Base-by-base conservation (phyloP, 495 filamentous ascomycete genomes). In the Talaromyces ruber region DNA sequence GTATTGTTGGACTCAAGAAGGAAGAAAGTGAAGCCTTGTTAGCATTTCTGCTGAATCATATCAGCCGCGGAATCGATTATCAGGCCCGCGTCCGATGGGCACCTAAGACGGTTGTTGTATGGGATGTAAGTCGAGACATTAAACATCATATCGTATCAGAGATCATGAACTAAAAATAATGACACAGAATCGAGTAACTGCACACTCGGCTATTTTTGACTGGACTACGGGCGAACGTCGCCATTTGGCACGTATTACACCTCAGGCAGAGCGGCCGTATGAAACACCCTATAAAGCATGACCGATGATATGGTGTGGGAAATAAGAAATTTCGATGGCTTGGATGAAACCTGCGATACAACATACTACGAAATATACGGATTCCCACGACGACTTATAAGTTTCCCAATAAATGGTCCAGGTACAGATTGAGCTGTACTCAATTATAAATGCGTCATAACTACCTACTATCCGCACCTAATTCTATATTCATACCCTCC, bases 241-340 rank as follows among this genome's bases (percentile, higher is more conserved):
- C 50, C 90, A 93, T 76, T 68, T 93, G 62, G 90, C 88, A n/a
- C 77, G 91, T 6, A 89, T 93, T 67, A 92, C 90, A 6, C 88
- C 90, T 7, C 90, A 93, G 72, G 90, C 88, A 0, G 90, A 93
- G 76, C 64, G 65, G 59, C 86, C 85, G 2, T 62, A 45, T 57
- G 61, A 62, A 58, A 62, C 61, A 9, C 61, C 61, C 1, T 62
- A 45, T 29, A 43, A 32, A 29, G 5, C 26, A 29, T 53, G 47
- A 60, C 50, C 4, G 28, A 29, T 29, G 28, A 11, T 11, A 4
- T 5, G 7, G 2, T 37, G 12, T 37, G 34, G 34, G 12, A 37
- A 32, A 32, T 32, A n/a, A n/a, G n/a, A n/a, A n/a, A n/a, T n/a
- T n/a, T n/a, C n/a, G n/a, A n/a, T n/a, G n/a, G n/a, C n/a, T n/a